Evolutionary conservation across 1,284 basidiomycete genomes (phyloP).

Genomic region (Microbotryomycetes sp.): DNA sequence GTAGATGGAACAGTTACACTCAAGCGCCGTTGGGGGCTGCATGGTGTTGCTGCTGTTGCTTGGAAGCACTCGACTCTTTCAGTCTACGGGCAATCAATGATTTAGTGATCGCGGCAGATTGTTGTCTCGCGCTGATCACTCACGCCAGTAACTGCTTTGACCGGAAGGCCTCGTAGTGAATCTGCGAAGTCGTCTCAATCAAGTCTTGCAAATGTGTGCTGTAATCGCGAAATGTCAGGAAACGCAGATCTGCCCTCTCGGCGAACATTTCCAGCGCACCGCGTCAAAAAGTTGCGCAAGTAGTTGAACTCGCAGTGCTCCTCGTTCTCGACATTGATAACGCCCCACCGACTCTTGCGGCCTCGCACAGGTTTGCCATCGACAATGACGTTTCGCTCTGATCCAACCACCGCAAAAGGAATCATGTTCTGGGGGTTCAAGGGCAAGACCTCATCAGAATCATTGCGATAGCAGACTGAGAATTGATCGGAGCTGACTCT

Average conservation of each 20-base stretch:
- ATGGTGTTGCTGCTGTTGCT: constrained; percentile 4
- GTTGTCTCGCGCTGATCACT: constrained; percentile 47
- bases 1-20: too few relatives aligned
- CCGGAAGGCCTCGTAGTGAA: constrained; percentile 99
- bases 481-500: constrained; percentile 52
- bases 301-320: constrained; percentile 97
- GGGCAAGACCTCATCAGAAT: constrained; percentile 2
- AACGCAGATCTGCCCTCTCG: not conserved
- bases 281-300: constrained; percentile 90
- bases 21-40: constrained; percentile 1
- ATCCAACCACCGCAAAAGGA: constrained; percentile 94
- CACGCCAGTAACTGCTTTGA: constrained; percentile 90
- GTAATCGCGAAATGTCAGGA: constrained; percentile 2
- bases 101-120: not conserved
- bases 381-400: constrained; percentile 86
- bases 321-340: constrained; percentile 95
- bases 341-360: constrained; percentile 95
- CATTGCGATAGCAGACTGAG: constrained; percentile 7
- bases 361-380: constrained; percentile 92
- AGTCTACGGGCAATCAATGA: not conserved
- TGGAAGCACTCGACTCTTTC: constrained; percentile 10
- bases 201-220: constrained; percentile 96
- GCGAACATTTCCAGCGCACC: constrained; percentile 46
- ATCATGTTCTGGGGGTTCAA: constrained; percentile 67
- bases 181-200: constrained; percentile 97